phyloP scores from a whole-genome alignment of 768 basidiomycete species.

The Porpolomopsis calyptriformis region DNA sequence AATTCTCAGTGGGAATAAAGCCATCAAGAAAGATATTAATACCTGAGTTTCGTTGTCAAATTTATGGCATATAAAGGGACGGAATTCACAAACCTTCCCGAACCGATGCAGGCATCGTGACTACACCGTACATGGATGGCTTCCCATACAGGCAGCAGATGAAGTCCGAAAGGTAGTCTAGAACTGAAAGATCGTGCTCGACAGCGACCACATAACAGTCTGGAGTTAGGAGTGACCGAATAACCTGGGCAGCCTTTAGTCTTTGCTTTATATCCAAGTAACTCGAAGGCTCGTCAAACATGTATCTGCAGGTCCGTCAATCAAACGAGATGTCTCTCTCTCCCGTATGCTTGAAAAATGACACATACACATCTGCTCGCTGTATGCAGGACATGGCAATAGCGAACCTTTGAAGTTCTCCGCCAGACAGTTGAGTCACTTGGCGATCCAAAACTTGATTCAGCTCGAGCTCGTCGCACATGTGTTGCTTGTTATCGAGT shows the following conservation, averaged over 20 bases:
- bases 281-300: slow-evolving; percentile 99
- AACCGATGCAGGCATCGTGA: slow-evolving; percentile 97
- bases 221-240: slow-evolving; percentile 73
- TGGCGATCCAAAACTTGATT: slow-evolving; percentile 81
- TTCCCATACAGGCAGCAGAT: slow-evolving; percentile 97
- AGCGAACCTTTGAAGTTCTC: slow-evolving; percentile 95
- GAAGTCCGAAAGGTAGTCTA: slow-evolving; percentile 97
- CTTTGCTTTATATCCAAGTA: slow-evolving; percentile 97
- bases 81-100: slow-evolving; percentile 63
- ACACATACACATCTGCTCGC: slow-evolving; percentile 81
- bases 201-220: slow-evolving; percentile 93
- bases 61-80: slow-evolving; percentile 1
- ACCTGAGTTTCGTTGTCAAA: slow-evolving; percentile 33
- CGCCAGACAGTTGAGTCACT: slow-evolving; percentile 80
- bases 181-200: slow-evolving; percentile 96
- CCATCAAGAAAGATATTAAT: slow-evolving; percentile 99
- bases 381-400: slow-evolving; percentile 97
- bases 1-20: slow-evolving; percentile 95
- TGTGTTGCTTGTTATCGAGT: slow-evolving; percentile 75
- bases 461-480: slow-evolving; percentile 82
- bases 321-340: slow-evolving; percentile 3
- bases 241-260: slow-evolving; percentile 88
- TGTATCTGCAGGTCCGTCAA: slow-evolving; percentile 49
- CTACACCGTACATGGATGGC: slow-evolving; percentile 95
- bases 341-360: neutral